Conservation (phyloP, 2,329 filamentous ascomycete genomes). For the Epichloe sp. region DNA sequence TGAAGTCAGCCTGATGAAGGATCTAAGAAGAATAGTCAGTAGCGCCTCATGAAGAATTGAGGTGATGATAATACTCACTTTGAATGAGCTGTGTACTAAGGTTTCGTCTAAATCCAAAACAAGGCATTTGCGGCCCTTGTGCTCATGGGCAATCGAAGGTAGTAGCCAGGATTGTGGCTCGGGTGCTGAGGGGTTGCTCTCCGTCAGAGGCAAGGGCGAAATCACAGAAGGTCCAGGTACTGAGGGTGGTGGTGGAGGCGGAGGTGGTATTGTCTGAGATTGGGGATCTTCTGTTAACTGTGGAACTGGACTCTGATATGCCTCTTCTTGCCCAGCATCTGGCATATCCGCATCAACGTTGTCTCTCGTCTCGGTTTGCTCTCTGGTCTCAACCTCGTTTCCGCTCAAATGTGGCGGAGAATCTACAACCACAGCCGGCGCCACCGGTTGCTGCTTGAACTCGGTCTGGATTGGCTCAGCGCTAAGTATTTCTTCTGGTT, state of each 20-base stretch:
- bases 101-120: constrained; percentile 95
- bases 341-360: constrained; percentile 57
- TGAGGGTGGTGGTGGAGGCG: constrained; percentile 26
- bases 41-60: constrained; percentile 1
- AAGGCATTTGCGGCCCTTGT: constrained; percentile 82
- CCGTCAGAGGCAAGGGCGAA: constrained; percentile 25
- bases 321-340: constrained; percentile 42
- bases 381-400: constrained; percentile 13
- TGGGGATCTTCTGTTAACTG: constrained; percentile 24
- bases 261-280: constrained; percentile 25
- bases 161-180: constrained; percentile 54
- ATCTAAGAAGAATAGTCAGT: constrained; percentile 43
- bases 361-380: constrained; percentile 25
- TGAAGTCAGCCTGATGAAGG: constrained; percentile 95
- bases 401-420: constrained; percentile 21
- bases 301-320: constrained; percentile 30
- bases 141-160: constrained; percentile 66
- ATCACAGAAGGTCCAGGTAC: constrained; percentile 28
- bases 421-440: constrained; percentile 28
- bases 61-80: constrained; percentile 35
- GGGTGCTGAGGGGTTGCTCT: constrained; percentile 29
- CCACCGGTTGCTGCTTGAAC: constrained; percentile 32
- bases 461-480: constrained; percentile 31
- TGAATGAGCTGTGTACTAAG: constrained; percentile 96
- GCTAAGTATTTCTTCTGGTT: constrained; percentile 27